These are phyloP conservation scores for Eucalyptus tenuipes DNA, from an alignment of 345 rosid species.

Conservation along the genomic window DNA sequence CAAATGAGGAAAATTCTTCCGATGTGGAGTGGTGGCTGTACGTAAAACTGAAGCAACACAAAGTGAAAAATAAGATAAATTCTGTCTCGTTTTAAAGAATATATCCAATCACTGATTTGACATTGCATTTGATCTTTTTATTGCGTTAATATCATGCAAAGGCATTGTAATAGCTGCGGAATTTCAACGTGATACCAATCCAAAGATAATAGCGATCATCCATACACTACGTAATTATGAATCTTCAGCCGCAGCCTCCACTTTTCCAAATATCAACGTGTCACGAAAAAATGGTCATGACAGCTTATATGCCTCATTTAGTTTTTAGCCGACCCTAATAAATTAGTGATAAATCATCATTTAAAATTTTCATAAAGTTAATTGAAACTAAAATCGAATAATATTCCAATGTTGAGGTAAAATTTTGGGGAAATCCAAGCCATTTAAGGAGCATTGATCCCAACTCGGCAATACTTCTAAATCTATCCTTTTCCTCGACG, in stretches of 20 bases:
- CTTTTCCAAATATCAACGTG: neutral
- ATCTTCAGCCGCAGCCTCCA: neutral
- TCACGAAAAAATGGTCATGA: neutral
- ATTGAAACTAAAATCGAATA: neutral
- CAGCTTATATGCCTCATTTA: neutral
- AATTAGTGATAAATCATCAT: too few relatives aligned
- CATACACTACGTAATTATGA: neutral
- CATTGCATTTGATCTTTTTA: neutral
- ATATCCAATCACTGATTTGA: neutral
- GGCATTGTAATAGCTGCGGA: neutral
- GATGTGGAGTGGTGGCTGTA: neutral
- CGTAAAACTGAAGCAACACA: neutral
- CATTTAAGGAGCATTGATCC: neutral
- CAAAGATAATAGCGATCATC: neutral
- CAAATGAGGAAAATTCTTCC: neutral
- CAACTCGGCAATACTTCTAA: neutral
- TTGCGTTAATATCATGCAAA: neutral
- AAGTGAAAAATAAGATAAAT: neutral
- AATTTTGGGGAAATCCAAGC: neutral
- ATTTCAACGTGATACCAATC: neutral
- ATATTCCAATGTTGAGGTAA: too few relatives aligned
- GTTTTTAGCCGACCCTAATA: neutral
- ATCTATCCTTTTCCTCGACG: too few relatives aligned
- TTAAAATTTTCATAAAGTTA: neutral
- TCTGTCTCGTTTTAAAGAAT: neutral